Percentiles rank a stretch among this genome's conserved stretches.
Conservation (phyloP, 2,329 filamentous ascomycete species). For the Didymella segeticola region DNA sequence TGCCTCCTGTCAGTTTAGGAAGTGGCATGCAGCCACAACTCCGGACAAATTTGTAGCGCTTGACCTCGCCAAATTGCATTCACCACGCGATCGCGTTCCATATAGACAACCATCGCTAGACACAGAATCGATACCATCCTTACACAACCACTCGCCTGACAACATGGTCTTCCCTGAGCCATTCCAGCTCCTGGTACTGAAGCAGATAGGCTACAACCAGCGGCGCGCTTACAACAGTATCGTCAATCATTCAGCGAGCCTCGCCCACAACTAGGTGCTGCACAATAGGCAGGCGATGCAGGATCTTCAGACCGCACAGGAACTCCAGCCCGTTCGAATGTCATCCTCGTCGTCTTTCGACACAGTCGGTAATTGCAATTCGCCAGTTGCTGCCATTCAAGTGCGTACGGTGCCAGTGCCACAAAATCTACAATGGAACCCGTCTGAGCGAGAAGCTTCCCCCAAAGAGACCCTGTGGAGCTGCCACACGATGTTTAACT, state of each 20-base stretch:
- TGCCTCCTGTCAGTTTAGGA: neutral
- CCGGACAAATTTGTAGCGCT: neutral
- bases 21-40: neutral
- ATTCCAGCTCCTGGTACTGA: neutral
- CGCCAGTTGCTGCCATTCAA: neutral
- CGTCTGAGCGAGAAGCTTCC: no score
- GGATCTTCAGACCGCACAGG: neutral
- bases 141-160: neutral
- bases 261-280: conserved; percentile 7
- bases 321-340: no score
- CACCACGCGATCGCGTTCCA: neutral
- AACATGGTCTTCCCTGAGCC: neutral
- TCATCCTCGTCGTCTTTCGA: no score
- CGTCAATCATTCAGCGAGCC: neutral
- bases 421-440: no score
- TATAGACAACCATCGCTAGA: no score
- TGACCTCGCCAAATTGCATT: neutral
- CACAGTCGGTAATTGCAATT: no score
- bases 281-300: neutral
- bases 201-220: neutral
- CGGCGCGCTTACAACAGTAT: neutral
- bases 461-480: neutral
- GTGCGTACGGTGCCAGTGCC: no score
- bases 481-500: neutral
- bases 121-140: neutral